phyloP scores from a whole-genome alignment of 2,329 filamentous ascomycete species.

The Bertia moriformis region DNA sequence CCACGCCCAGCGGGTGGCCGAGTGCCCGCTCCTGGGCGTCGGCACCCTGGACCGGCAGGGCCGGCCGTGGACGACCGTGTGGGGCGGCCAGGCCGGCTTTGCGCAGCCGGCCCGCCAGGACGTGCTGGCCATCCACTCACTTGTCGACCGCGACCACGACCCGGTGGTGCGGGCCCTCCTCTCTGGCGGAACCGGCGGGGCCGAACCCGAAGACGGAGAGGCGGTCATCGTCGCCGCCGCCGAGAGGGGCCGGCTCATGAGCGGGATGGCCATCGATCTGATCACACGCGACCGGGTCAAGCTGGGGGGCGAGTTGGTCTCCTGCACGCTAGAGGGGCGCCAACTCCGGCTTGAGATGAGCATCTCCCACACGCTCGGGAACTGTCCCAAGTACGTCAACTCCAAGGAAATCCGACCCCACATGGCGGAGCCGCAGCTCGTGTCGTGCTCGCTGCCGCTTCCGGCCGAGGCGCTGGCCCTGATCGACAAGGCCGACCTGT shows the following conservation, averaged over 20 bases:
- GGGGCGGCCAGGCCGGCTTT: constrained; percentile 63
- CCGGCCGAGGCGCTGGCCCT: constrained; percentile 38
- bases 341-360: constrained; percentile 11
- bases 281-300: constrained; percentile 60
- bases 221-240: constrained; percentile 7
- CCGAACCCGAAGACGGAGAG: constrained; percentile 16
- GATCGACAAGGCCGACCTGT: constrained; percentile 51
- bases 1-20: constrained; percentile 43
- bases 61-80: constrained; percentile 63
- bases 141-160: constrained; percentile 47
- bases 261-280: constrained; percentile 48
- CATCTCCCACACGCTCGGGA: constrained; percentile 27
- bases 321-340: constrained; percentile 34
- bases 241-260: constrained; percentile 33
- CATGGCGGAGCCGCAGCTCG: constrained; percentile 29
- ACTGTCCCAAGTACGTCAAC: constrained; percentile 81
- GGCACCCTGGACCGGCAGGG: constrained; percentile 53
- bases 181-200: constrained; percentile 26
- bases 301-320: constrained; percentile 54
- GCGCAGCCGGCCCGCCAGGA: constrained; percentile 43
- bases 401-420: constrained; percentile 47
- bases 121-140: constrained; percentile 47
- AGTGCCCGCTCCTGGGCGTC: constrained; percentile 55
- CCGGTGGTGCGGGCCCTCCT: constrained; percentile 56
- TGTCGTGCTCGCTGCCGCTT: constrained; percentile 24